Evolutionary conservation across 2,329 filamentous ascomycete species (phyloP), one percentile per base, ranked within the genome.

Genomic region (Aspergillus sp.): DNA sequence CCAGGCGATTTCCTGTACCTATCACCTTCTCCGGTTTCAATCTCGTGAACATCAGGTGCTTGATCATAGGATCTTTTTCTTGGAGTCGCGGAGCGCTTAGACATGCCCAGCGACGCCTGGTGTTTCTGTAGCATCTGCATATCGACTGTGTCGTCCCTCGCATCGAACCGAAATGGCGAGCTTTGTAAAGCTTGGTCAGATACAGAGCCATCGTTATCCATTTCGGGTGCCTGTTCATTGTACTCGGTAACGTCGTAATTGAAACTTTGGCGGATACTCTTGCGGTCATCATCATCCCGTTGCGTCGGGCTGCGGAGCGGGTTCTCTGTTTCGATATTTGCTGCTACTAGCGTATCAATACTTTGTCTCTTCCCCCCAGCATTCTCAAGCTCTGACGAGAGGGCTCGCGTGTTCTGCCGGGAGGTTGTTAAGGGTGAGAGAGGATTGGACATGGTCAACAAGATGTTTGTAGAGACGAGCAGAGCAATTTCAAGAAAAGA

Each of bases 341-440:
- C 54, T 57, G 48, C 50, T 37, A 61, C 49, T 33, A 56, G 62
- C 27, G 61, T 57, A 45, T 63, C 64, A 55, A 62, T 59, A 27
- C 40, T 58, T 31, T 49, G 51, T 21, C 21, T 31, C 25, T 63
- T 65, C 33, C 53, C 62, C 27, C 55, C 56, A 35, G 60, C 57
- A 31, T 55, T 59, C 35, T 58, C 59, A 39, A 60, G 64, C 53
- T 59, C 63, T 41, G 67, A 65, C n/a, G 70, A 75, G 33, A 66
- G 66, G 48, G 66, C 66, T 59, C 76, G 73, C 43, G 70, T 70
- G 61, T 78, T 79, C 58, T 77, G 75, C 60, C 69, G 72, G 45
- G 75, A 76, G 25, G 74, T 66, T 41, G 75, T 74, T 46, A 78
- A 68, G n/a, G 73, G 71, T 5, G 73, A 76, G 33, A 78, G 64